phyloP scores from a whole-genome alignment of 106 monocot species.

The Dactylorhiza incarnata region DNA sequence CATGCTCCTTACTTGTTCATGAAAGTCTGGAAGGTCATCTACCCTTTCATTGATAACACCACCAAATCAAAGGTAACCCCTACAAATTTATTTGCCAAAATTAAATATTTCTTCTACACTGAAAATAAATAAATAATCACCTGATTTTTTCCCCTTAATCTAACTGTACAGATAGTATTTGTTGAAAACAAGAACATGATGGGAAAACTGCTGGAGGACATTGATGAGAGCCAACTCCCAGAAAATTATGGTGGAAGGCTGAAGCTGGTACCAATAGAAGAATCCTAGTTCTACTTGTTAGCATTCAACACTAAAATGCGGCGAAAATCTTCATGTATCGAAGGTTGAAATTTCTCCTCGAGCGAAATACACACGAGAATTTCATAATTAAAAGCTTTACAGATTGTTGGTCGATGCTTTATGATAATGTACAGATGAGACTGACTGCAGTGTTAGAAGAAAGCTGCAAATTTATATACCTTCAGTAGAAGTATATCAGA shows the following conservation, averaged over 20 bases:
- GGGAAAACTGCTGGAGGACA: conserved; percentile 47
- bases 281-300: background rate
- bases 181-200: conserved; percentile 57
- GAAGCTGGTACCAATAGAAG: conserved; percentile 38
- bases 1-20: conserved; percentile 74
- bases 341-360: too few relatives aligned
- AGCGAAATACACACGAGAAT: too few relatives aligned
- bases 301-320: too few relatives aligned
- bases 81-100: background rate
- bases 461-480: too few relatives aligned
- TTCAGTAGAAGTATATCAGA: too few relatives aligned
- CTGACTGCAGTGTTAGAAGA: too few relatives aligned
- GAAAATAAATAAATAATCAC: background rate
- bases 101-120: background rate
- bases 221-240: conserved; percentile 70
- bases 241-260: conserved; percentile 69
- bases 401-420: too few relatives aligned
- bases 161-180: conserved; percentile 43
- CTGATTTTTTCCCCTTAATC: too few relatives aligned
- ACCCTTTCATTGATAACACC: conserved; percentile 72
- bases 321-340: too few relatives aligned
- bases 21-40: conserved; percentile 76
- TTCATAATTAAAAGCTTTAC: too few relatives aligned
- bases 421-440: too few relatives aligned
- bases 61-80: conserved; percentile 45